These are phyloP conservation scores for Polyporus tsugae DNA, from an alignment of 1,284 basidiomycete genomes.

Conservation along the genomic window DNA sequence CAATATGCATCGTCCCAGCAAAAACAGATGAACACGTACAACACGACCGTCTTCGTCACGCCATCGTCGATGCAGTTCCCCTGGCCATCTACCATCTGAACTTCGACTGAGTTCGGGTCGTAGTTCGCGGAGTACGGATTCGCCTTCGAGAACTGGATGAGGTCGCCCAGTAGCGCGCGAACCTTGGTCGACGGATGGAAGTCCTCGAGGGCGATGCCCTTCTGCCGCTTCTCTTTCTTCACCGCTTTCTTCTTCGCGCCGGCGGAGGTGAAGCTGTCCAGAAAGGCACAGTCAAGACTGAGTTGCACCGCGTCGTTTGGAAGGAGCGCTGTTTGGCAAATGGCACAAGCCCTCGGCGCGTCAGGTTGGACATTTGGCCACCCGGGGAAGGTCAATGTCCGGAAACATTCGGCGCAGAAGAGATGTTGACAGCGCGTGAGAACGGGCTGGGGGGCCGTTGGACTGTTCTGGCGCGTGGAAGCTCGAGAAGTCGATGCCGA, in stretches of 20 bases:
- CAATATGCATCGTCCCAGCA: slow-evolving; percentile 16
- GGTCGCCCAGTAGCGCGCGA: slow-evolving; percentile 77
- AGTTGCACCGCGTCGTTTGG: slow-evolving; percentile 82
- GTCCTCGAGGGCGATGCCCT: slow-evolving; percentile 62
- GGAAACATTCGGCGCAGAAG: slow-evolving; percentile 88
- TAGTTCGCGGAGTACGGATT: slow-evolving; percentile 91
- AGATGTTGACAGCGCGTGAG: slow-evolving; percentile 95
- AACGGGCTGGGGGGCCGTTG: slow-evolving; percentile 64
- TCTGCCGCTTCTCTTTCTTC: slow-evolving; percentile 77
- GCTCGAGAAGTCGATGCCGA: slow-evolving; percentile 57
- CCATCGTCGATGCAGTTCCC: slow-evolving; percentile 77
- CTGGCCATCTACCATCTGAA: slow-evolving; percentile 77
- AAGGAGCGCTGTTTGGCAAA: slow-evolving; percentile 73
- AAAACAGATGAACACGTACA: slow-evolving; percentile 62
- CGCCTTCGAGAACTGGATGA: slow-evolving; percentile 76
- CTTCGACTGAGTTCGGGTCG: slow-evolving; percentile 73
- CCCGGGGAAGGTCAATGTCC: slow-evolving; percentile 73
- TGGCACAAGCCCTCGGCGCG: slow-evolving; percentile 69
- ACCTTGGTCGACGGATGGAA: slow-evolving; percentile 89
- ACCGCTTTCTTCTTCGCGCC: slow-evolving; percentile 65
- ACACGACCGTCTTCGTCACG: slow-evolving; percentile 88
- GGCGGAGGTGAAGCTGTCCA: slow-evolving; percentile 42
- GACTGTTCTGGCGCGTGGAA: slow-evolving; percentile 75
- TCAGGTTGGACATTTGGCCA: slow-evolving; percentile 79
- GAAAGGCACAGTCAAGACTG: slow-evolving; percentile 56